Evolutionary conservation across 2,329 filamentous ascomycete species (phyloP), one percentile per base, ranked within the genome.

Genomic region (Aureobasidium uvarum): DNA sequence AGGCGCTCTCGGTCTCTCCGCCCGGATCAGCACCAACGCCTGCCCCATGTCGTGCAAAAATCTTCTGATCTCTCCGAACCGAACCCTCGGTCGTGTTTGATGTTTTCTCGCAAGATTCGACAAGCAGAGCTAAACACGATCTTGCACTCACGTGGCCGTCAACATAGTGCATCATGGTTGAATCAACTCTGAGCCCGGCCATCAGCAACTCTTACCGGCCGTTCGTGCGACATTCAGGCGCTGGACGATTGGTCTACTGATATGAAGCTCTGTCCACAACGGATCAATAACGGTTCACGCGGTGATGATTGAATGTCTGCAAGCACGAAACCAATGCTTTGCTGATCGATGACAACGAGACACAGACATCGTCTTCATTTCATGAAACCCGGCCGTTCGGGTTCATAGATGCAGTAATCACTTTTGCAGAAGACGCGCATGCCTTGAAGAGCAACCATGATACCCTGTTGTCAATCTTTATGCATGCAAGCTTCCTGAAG

Each of bases 1-100:
- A 64, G 63, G 25, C 55, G 38, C 54, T 60, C 38, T 66, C 64
- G 64, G 64, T 28, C 28, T 58, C 55, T 62, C 56, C 64, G 39
- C 64, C 64, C 64, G 64, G 64, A 66, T 66, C 64, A 62, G 55
- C 64, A 55, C 18, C 36, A 45, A 48, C 51, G 43, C 52, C 23
- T 52, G 51, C 51, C 51, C 50, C 51, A 65, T 65, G 52, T 65
- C 63, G 36, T 46, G 54, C 52, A 58, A 43, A 46, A 56, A 52
- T 46, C 36, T 56, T 56, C 28, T 56, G 60, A 31, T 45, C 51
- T 64, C 16, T 43, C 18, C 39, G 62, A 64, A 55, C 62, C 62
- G 43, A 50, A 41, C 23, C 45, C 41, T 56, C 62, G 62, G 62
- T 55, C 38, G 36, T 48, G 14, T 58, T 31, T 46, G 45, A 62